A percentile compares a stretch with the other conserved stretches of the same genome.
These are phyloP conservation scores for Herpetomonas samuelpessoai DNA, from an alignment of 208 protist genomes.

Conservation along the genomic window DNA sequence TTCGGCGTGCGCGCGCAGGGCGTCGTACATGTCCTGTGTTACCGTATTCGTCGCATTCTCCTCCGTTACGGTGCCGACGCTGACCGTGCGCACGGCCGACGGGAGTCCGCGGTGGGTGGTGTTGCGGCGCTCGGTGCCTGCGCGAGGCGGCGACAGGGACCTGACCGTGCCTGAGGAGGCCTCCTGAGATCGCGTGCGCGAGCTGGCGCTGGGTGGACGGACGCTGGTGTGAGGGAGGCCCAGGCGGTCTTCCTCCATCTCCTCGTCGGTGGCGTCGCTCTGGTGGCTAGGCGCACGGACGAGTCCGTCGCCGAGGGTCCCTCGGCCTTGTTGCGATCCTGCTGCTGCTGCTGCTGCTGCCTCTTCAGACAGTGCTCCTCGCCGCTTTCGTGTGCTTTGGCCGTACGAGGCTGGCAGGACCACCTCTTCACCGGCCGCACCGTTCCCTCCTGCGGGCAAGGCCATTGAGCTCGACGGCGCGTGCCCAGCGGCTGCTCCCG, in stretches of 20 bases:
- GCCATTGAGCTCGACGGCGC: neutral
- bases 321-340: too few species aligned
- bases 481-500: neutral
- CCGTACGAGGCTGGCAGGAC: neutral
- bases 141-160: too few species aligned
- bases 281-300: too few species aligned
- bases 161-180: too few species aligned
- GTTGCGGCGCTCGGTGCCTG: constrained; percentile 1
- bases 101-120: neutral
- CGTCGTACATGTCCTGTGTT: constrained; percentile 40
- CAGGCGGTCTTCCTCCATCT: neutral
- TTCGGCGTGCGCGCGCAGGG: constrained; percentile 24
- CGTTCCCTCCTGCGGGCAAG: neutral
- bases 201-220: neutral
- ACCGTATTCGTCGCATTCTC: constrained; percentile 54
- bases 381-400: neutral
- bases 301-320: too few species aligned
- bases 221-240: neutral
- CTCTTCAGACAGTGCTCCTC: too few species aligned
- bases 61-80: constrained; percentile 75
- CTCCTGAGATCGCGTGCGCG: too few species aligned
- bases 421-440: neutral
- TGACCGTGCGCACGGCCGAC: constrained; percentile 14
- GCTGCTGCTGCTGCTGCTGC: too few species aligned
- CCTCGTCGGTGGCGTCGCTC: neutral